These are phyloP conservation scores for Lipomyces yamanashiensis DNA, from an alignment of 805 yeast genomes.

Conservation along the genomic window DNA sequence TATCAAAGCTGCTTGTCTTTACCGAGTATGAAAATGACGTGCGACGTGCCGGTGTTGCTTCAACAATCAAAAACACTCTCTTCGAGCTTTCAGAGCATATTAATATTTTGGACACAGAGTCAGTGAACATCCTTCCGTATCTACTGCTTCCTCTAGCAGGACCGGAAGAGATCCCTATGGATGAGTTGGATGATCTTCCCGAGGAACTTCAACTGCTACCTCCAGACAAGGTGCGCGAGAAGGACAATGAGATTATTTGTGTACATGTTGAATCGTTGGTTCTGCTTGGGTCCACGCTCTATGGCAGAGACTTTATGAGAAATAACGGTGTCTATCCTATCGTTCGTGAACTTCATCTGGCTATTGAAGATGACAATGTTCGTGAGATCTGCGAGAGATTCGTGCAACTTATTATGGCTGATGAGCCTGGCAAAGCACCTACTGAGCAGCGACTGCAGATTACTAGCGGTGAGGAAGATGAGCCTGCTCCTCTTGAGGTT, in stretches of 20 bases:
- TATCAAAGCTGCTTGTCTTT: constrained; percentile 79
- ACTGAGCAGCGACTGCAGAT: constrained; percentile 55
- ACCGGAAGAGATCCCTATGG: constrained; percentile 73
- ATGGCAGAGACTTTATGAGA: constrained; percentile 76
- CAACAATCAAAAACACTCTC: constrained; percentile 86
- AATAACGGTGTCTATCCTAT: constrained; percentile 83
- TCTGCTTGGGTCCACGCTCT: constrained; percentile 74
- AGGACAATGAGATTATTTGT: constrained; percentile 61
- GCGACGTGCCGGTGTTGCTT: constrained; percentile 90
- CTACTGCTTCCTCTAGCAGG: constrained; percentile 83
- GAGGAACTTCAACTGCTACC: constrained; percentile 83
- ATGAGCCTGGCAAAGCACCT: constrained; percentile 52
- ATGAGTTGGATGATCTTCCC: constrained; percentile 85
- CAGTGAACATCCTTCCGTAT: constrained; percentile 78
- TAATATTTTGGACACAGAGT: constrained; percentile 60
- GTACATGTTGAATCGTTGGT: constrained; percentile 80
- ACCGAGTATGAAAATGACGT: constrained; percentile 76
- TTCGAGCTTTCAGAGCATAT: constrained; percentile 77
- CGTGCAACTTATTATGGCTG: constrained; percentile 84
- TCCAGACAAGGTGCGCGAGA: constrained; percentile 77
- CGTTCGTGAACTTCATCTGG: constrained; percentile 71
- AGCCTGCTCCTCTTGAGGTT: constrained; percentile 23
- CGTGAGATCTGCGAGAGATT: constrained; percentile 77
- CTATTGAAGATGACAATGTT: constrained; percentile 51
- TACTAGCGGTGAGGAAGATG: constrained; percentile 50